Evolutionary conservation across 176 grass and related monocot genomes (phyloP), one percentile per base, ranked within the genome.

Genomic region (Oropetium thomaeum): DNA sequence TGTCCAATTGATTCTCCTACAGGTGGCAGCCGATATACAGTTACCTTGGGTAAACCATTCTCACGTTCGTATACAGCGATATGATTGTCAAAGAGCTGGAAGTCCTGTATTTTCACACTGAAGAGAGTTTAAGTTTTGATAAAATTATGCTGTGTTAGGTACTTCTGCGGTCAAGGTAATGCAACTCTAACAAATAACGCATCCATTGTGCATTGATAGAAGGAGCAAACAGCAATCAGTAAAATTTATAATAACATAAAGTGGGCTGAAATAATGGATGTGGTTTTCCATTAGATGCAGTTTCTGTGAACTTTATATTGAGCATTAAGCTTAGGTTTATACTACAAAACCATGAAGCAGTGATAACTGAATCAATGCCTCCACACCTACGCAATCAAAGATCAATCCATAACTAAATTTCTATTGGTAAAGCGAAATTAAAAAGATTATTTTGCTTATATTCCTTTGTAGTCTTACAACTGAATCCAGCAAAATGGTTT

Each of bases 81-180:
- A 77, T 97, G 83, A 73, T 93, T 82, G 58, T 70, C 78, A 82
- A 92, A 91, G 79, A 93, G 76, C 80, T 87, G 90, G 61, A 97
- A 75, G 38, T 70, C 81, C 74, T 93, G 88, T 83, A 92, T 89
- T 89, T 86, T 91, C 78, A 93, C 94, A 79, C 94, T 93, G 90
- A 72, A 85, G 77, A 30, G 65, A 72, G 48, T 70, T 39, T 70
- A 70, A 74, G 27, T 55, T 84, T 74, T 82, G 33, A 77, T 45
- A 30, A 1, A 54, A 62, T 0, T 20, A 40, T 57, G 16, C 45
- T 62, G 2, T 73, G 34, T 27, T 40, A 26, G 25, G 32, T 38
- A 67, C 52, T 41, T 67, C 26, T 60, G 20, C 34, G 55, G 28
- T 62, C 43, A 69, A 63, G 26, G 12, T 13, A 60, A 62, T 62